These are phyloP conservation scores for Trichoderma sp. DNA, from an alignment of 2,329 filamentous ascomycete genomes.

Conservation along the genomic window DNA sequence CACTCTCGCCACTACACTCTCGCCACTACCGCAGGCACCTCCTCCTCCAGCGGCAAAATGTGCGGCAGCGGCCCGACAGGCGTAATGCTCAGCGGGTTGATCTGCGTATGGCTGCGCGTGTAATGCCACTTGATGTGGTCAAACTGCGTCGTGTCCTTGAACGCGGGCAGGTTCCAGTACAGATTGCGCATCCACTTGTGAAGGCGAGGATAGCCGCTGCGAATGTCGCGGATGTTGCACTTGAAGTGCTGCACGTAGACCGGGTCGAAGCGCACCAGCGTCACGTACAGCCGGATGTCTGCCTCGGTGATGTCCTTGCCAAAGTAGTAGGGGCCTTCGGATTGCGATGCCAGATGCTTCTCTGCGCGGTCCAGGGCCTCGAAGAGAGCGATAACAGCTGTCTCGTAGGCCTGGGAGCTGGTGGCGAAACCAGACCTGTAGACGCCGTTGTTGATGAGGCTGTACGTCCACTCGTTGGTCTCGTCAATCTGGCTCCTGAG, in stretches of 20 bases:
- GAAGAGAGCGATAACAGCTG: slow-evolving; percentile 69
- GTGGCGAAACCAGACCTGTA: slow-evolving; percentile 81
- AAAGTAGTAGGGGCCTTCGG: slow-evolving; percentile 66
- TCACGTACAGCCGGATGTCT: slow-evolving; percentile 71
- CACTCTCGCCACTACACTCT: no score
- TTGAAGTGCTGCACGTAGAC: slow-evolving; percentile 88
- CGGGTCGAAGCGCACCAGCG: slow-evolving; percentile 69
- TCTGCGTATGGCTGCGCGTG: slow-evolving; percentile 60
- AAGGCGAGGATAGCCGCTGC: slow-evolving; percentile 75
- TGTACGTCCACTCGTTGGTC: slow-evolving; percentile 77
- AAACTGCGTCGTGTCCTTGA: slow-evolving; percentile 81
- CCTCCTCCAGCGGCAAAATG: slow-evolving; percentile 73
- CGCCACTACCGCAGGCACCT: slow-evolving; percentile 59
- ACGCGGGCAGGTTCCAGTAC: slow-evolving; percentile 80
- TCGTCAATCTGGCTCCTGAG: slow-evolving; percentile 70
- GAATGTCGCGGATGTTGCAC: slow-evolving; percentile 81
- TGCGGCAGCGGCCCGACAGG: slow-evolving; percentile 81
- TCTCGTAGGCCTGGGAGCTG: slow-evolving; percentile 74
- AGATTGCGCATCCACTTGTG: slow-evolving; percentile 79
- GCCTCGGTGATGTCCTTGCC: slow-evolving; percentile 75
- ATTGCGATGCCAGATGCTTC: slow-evolving; percentile 54
- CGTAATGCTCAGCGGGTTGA: slow-evolving; percentile 70
- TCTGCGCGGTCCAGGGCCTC: slow-evolving; percentile 74
- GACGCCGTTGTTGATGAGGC: slow-evolving; percentile 67
- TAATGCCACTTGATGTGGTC: slow-evolving; percentile 88